Evolutionary conservation across 2,329 filamentous ascomycete genomes (phyloP).

Genomic region (Aspergillus jensenii): DNA sequence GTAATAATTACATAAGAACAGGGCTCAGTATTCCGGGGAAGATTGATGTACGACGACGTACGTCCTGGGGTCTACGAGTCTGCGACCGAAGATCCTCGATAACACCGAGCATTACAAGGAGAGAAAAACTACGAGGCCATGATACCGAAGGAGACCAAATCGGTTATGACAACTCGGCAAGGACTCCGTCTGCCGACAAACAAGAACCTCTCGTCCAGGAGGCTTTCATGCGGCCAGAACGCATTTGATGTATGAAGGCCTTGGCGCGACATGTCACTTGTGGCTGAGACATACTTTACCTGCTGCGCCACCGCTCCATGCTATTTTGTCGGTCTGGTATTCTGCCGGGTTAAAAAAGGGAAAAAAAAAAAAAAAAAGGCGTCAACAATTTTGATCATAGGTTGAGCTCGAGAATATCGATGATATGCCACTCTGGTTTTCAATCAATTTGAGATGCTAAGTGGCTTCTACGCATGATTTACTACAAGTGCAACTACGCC

Average conservation of each 20-base stretch:
- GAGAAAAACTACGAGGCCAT: not conserved
- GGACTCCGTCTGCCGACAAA: not conserved
- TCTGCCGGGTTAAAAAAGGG: not conserved
- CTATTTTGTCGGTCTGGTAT: not conserved
- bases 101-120: not conserved
- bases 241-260: slow-evolving; percentile 4
- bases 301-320: slow-evolving; percentile 14
- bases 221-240: slow-evolving; percentile 1
- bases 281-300: slow-evolving; percentile 8
- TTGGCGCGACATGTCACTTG: slow-evolving; percentile 14
- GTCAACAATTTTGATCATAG: not conserved
- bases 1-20: slow-evolving; percentile 5
- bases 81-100: not conserved
- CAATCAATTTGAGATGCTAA: not conserved
- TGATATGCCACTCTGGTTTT: not conserved
- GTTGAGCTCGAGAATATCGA: not conserved
- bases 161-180: not conserved
- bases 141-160: not conserved
- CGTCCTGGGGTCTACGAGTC: too few species aligned
- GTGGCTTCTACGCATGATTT: not conserved
- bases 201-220: not conserved
- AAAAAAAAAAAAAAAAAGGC: slow-evolving; percentile 7
- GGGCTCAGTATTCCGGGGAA: not conserved
- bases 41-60: too few species aligned
- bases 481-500: not conserved